Percentiles rank a stretch among this genome's conserved stretches.
Evolutionary conservation across 805 yeast genomes (phyloP).

Genomic region (Metahyphopichia silvanorum): DNA sequence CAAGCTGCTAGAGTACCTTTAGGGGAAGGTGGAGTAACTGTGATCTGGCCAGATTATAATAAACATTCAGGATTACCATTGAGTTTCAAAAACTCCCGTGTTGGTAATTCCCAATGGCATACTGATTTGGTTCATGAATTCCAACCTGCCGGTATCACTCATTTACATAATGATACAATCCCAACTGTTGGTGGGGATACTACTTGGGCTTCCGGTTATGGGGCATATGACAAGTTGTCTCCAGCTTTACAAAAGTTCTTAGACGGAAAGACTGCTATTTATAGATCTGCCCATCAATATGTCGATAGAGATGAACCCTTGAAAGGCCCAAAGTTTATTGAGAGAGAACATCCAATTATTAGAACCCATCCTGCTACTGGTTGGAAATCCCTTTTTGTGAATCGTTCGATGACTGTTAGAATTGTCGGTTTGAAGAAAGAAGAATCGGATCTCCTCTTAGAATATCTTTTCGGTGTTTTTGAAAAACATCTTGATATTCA

Average conservation of each 20-base stretch:
- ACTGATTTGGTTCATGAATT: slow-evolving; percentile 54
- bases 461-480: slow-evolving; percentile 38
- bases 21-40: slow-evolving; percentile 30
- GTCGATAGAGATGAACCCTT: slow-evolving; percentile 32
- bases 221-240: slow-evolving; percentile 50
- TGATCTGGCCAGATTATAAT: slow-evolving; percentile 28
- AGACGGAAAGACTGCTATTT: slow-evolving; percentile 42
- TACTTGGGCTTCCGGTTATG: slow-evolving; percentile 48
- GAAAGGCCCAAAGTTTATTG: slow-evolving; percentile 25
- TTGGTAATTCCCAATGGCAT: slow-evolving; percentile 39
- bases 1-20: slow-evolving; percentile 25
- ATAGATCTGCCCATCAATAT: slow-evolving; percentile 38
- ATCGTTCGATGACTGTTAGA: slow-evolving; percentile 26
- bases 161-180: slow-evolving; percentile 48
- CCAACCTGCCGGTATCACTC: slow-evolving; percentile 55
- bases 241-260: slow-evolving; percentile 45
- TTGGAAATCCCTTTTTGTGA: slow-evolving; percentile 28
- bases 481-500: slow-evolving; percentile 49
- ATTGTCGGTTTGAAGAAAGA: slow-evolving; percentile 27
- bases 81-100: slow-evolving; percentile 16
- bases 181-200: slow-evolving; percentile 56
- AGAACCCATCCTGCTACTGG: slow-evolving; percentile 34
- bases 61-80: slow-evolving; percentile 16
- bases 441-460: slow-evolving; percentile 37
- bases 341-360: slow-evolving; percentile 27